phyloP scores from a whole-genome alignment of 805 yeast species.

The Barnettozyma sucrosica region DNA sequence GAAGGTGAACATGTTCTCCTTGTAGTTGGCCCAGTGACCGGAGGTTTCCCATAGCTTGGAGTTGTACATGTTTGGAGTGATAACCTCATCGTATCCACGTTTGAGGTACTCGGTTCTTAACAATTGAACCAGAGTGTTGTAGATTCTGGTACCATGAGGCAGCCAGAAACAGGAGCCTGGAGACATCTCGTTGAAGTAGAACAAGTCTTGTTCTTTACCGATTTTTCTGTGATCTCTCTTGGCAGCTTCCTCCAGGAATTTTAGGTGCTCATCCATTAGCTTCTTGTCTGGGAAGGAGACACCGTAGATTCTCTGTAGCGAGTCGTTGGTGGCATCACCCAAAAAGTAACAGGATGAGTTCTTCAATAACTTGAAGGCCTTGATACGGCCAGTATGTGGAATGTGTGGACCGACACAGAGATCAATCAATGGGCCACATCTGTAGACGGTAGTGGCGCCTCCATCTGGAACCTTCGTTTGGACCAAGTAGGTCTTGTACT shows the following conservation, averaged over 20 bases:
- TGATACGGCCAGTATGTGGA: conserved; percentile 94
- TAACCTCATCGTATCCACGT: conserved; percentile 97
- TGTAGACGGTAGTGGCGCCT: conserved; percentile 91
- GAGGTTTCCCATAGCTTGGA: conserved; percentile 97
- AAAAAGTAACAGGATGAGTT: conserved; percentile 94
- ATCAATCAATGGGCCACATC: conserved; percentile 97
- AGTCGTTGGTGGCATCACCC: conserved; percentile 89
- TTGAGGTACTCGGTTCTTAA: conserved; percentile 79
- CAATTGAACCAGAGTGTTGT: conserved; percentile 77
- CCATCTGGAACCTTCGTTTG: conserved; percentile 90
- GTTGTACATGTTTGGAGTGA: conserved; percentile 98
- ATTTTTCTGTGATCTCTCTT: conserved; percentile 94
- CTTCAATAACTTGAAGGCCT: conserved; percentile 88
- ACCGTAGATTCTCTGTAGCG: conserved; percentile 96
- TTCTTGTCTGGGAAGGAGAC: conserved; percentile 98
- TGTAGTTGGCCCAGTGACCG: conserved; percentile 97
- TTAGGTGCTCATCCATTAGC: conserved; percentile 88
- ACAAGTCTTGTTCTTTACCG: conserved; percentile 94
- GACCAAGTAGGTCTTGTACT: conserved; percentile 87
- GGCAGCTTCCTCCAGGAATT: conserved; percentile 93
- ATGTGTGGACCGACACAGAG: conserved; percentile 97
- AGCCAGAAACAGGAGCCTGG: conserved; percentile 99
- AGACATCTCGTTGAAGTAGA: conserved; percentile 91
- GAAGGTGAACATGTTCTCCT: conserved; percentile 94
- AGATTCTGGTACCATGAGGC: conserved; percentile 98